Conservation (phyloP, 208 protist genomes). For the Jaenimonas drosophilae region DNA sequence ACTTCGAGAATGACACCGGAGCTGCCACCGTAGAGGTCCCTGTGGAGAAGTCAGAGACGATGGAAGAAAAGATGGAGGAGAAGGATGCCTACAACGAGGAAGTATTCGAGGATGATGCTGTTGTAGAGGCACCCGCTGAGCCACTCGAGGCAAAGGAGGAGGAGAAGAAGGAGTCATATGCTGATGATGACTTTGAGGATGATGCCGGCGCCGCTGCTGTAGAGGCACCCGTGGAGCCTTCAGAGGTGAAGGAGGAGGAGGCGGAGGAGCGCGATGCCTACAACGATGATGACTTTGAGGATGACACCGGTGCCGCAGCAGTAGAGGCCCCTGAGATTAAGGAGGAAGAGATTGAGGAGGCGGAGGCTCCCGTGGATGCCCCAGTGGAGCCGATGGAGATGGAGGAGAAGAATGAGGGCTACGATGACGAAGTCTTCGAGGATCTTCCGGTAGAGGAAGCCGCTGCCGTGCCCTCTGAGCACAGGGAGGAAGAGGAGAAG, state of each 20-base stretch:
- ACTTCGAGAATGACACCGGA: constrained; percentile 2
- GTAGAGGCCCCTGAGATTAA: constrained; percentile 3
- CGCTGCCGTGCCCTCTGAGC: not conserved
- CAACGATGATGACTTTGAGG: constrained; percentile 6
- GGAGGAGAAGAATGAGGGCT: not conserved
- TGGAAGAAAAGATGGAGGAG: not conserved
- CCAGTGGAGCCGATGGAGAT: not conserved
- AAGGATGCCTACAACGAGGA: constrained; percentile 13
- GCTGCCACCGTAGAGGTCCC: not conserved
- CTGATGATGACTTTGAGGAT: not conserved
- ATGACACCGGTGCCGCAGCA: too few relatives aligned
- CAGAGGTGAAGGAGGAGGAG: constrained; percentile 2
- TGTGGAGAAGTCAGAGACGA: constrained; percentile 1
- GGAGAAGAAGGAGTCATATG: constrained; percentile 3
- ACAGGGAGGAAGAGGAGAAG: not conserved
- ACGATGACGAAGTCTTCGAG: constrained; percentile 5
- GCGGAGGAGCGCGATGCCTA: constrained; percentile 1
- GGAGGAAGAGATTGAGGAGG: not conserved
- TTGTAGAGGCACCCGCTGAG: too few relatives aligned
- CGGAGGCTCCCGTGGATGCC: not conserved
- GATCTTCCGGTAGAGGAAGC: not conserved
- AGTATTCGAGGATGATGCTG: constrained; percentile 22
- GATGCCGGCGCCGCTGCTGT: not conserved
- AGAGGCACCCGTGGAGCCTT: not conserved
- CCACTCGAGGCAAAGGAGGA: not conserved